Evolutionary conservation across 1,284 basidiomycete genomes (phyloP).

Genomic region (Rhodotorula sp.): DNA sequence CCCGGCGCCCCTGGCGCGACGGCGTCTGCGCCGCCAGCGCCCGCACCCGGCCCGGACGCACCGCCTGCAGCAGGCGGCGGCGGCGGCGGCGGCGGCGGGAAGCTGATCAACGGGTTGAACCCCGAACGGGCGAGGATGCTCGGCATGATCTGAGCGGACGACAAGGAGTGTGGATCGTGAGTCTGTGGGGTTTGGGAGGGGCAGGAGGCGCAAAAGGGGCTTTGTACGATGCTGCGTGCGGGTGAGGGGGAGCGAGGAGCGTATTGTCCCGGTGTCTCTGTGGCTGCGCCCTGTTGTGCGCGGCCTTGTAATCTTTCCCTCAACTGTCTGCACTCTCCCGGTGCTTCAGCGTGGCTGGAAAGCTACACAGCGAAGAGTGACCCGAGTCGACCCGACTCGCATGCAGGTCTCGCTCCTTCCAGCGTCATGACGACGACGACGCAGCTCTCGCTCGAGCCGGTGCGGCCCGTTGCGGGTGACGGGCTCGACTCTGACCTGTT

Average conservation of each 20-base stretch:
- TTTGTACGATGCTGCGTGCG: no score
- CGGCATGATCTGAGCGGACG: constrained; percentile 27
- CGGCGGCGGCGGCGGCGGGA: constrained; percentile 5
- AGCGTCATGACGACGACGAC: neutral
- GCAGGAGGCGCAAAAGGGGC: neutral
- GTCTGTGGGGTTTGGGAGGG: neutral
- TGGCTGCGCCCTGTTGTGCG: no score
- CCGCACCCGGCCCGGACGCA: constrained; percentile 2
- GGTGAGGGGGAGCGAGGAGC: no score
- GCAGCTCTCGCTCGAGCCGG: constrained; percentile 34
- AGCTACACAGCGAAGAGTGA: neutral
- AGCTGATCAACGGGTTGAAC: constrained; percentile 40
- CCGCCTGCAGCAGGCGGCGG: constrained; percentile 4
- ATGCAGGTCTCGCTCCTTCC: neutral
- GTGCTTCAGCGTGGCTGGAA: no score
- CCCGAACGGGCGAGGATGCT: constrained; percentile 40
- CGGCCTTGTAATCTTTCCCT: no score
- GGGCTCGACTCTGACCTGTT: constrained; percentile 27
- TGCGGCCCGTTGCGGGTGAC: constrained; percentile 18
- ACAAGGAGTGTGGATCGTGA: neutral
- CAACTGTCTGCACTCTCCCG: no score
- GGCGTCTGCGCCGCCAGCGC: neutral
- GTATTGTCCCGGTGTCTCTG: no score
- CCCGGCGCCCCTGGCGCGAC: neutral
- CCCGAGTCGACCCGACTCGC: neutral